Evolutionary conservation across 208 protist species (phyloP).

Genomic region (Acanthamoeba castellanii): DNA sequence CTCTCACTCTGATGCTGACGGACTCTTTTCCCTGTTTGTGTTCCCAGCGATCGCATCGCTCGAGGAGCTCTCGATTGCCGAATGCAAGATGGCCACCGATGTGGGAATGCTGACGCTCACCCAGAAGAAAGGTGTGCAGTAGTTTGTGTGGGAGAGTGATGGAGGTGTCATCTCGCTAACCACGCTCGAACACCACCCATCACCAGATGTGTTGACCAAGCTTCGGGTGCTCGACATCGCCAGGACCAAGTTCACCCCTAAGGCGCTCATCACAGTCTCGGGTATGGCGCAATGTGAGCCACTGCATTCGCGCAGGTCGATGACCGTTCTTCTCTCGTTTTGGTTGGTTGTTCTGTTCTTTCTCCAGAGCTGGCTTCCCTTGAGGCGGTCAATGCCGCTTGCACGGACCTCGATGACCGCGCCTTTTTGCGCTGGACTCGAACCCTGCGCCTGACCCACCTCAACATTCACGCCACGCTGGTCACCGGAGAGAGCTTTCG

Average conservation of each 20-base stretch:
- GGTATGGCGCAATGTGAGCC: background rate
- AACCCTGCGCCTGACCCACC: background rate
- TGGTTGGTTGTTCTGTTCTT: background rate
- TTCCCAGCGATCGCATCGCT: background rate
- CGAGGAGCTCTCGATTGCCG: slow-evolving; percentile 31
- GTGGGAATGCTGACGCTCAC: background rate
- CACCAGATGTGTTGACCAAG: background rate
- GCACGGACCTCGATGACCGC: background rate
- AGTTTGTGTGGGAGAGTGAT: background rate
- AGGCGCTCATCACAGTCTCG: background rate
- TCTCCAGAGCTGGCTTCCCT: background rate
- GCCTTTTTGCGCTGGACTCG: background rate
- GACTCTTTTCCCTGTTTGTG: too few species aligned
- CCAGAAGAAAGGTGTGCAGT: background rate
- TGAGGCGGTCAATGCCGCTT: slow-evolving; percentile 12
- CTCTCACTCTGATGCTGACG: background rate
- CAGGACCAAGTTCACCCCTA: background rate
- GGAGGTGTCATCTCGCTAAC: too few species aligned
- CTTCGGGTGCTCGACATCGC: background rate
- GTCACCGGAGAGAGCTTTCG: background rate
- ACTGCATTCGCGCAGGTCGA: too few species aligned
- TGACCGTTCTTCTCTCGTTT: background rate
- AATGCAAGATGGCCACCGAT: slow-evolving; percentile 17
- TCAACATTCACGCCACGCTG: background rate
- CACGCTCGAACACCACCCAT: background rate